Conservation (phyloP, 2,329 filamentous ascomycete genomes). For the Botryosphaeria dothidea region DNA sequence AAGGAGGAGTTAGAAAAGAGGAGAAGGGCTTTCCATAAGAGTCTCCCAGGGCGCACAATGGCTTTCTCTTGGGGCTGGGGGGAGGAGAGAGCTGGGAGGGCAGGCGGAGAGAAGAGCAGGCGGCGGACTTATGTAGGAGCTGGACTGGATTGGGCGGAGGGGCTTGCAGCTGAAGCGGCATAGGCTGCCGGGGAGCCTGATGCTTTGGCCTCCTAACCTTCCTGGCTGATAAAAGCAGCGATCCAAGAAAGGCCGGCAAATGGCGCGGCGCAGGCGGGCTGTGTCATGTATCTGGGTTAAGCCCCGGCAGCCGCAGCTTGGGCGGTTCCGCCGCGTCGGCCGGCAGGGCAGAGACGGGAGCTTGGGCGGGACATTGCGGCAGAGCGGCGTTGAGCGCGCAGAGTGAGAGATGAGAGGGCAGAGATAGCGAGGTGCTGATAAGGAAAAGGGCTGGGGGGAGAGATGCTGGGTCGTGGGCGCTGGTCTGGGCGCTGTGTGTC, state of each 20-base stretch:
- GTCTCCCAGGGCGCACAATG: not conserved
- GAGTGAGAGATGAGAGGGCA: not conserved
- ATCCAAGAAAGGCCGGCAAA: not conserved
- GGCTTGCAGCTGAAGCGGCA: not conserved
- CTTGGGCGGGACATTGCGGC: too few species aligned
- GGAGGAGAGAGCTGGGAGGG: not conserved
- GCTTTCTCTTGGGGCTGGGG: not conserved
- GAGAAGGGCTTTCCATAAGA: not conserved
- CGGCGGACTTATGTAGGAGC: not conserved
- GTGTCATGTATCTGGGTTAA: not conserved
- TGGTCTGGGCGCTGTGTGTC: not conserved
- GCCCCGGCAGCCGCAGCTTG: not conserved
- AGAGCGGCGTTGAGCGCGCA: not conserved
- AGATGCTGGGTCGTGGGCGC: not conserved
- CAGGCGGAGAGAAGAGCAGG: not conserved
- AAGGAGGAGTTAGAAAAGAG: not conserved
- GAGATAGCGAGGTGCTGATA: conserved; percentile 13
- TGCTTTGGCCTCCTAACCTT: not conserved
- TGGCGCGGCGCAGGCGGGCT: not conserved
- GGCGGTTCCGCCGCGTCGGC: not conserved
- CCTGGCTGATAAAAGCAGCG: not conserved
- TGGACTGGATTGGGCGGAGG: not conserved
- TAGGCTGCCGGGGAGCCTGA: not conserved
- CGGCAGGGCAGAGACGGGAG: not conserved
- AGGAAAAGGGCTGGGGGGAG: not conserved